These are phyloP conservation scores for Echria macrotheca DNA, from an alignment of 495 filamentous ascomycete species.

Conservation along the genomic window DNA sequence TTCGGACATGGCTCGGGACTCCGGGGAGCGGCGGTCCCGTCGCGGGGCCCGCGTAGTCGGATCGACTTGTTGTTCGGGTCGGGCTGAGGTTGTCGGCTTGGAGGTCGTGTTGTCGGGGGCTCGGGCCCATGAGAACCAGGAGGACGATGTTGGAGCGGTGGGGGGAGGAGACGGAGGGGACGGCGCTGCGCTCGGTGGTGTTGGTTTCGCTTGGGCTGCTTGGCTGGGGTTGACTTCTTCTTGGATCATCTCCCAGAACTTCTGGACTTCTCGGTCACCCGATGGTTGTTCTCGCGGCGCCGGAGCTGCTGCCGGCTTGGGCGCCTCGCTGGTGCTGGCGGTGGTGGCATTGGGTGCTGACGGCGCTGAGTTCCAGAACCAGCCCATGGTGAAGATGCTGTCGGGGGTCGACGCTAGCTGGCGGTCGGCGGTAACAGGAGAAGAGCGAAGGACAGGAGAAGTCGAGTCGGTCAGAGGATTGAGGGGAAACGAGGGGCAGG, in stretches of 20 bases:
- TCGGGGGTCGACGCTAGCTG: not conserved
- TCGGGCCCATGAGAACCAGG: conserved; percentile 20
- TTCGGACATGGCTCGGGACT: conserved; percentile 39
- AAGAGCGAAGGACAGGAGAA: not conserved
- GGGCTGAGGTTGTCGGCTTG: not conserved
- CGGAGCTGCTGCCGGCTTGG: not conserved
- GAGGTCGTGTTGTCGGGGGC: too few relatives aligned
- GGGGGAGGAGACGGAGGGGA: conserved; percentile 4
- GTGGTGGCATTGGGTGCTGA: too few relatives aligned
- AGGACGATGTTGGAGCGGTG: not conserved
- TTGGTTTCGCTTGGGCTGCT: too few relatives aligned
- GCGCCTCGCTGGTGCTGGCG: conserved; percentile 7
- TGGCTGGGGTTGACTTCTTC: conserved; percentile 17
- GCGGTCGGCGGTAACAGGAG: conserved; percentile 4
- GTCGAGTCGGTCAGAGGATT: not conserved
- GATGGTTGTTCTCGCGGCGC: too few relatives aligned
- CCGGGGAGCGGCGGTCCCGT: conserved; percentile 12
- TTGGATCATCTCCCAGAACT: conserved; percentile 37
- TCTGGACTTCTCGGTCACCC: conserved; percentile 40
- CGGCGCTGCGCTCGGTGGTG: too few relatives aligned
- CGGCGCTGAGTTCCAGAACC: conserved; percentile 47
- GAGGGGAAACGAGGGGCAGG: not conserved
- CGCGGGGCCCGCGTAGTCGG: conserved; percentile 1
- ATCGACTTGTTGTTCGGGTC: not conserved
- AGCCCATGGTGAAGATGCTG: conserved; percentile 43